These are phyloP conservation scores for Pisolithus sp. DNA, from an alignment of 768 basidiomycete genomes.

Conservation along the genomic window DNA sequence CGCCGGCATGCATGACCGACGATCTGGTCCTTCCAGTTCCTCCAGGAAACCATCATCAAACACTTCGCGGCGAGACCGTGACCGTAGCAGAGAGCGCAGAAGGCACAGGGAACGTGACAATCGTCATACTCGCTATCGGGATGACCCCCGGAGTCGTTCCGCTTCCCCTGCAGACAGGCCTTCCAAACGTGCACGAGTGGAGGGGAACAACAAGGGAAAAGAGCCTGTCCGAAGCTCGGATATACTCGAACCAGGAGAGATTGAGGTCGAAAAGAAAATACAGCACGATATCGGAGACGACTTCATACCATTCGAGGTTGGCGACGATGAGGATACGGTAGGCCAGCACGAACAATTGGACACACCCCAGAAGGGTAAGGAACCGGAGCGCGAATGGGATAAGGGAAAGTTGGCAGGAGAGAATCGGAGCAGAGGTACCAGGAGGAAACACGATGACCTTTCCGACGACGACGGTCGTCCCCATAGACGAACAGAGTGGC, in stretches of 20 bases:
- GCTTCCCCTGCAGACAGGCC: conserved; percentile 8
- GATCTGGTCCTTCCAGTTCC: conserved; percentile 13
- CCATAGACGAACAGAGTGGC: conserved; percentile 44
- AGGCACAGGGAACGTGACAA: background rate
- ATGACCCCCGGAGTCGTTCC: conserved; percentile 9
- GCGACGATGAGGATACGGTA: conserved; percentile 11
- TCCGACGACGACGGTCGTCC: conserved; percentile 38
- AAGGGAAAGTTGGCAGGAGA: conserved; percentile 26
- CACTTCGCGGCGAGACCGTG: background rate
- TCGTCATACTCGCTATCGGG: background rate
- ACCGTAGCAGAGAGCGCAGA: conserved; percentile 1
- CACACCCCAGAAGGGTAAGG: conserved; percentile 15
- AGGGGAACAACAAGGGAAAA: conserved; percentile 13
- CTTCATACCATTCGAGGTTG: conserved; percentile 23
- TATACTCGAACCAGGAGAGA: conserved; percentile 8
- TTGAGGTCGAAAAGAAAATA: conserved; percentile 7
- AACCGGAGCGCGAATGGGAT: conserved; percentile 36
- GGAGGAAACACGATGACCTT: conserved; percentile 39
- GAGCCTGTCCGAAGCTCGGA: conserved; percentile 4
- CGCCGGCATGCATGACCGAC: conserved; percentile 15
- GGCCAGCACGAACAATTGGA: conserved; percentile 12
- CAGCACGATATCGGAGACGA: conserved; percentile 22
- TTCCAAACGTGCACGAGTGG: conserved; percentile 14
- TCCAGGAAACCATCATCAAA: background rate
- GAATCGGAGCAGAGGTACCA: conserved; percentile 24